Conservation (phyloP, 768 basidiomycete species). For the Pleurotus salmoneostramineus region DNA sequence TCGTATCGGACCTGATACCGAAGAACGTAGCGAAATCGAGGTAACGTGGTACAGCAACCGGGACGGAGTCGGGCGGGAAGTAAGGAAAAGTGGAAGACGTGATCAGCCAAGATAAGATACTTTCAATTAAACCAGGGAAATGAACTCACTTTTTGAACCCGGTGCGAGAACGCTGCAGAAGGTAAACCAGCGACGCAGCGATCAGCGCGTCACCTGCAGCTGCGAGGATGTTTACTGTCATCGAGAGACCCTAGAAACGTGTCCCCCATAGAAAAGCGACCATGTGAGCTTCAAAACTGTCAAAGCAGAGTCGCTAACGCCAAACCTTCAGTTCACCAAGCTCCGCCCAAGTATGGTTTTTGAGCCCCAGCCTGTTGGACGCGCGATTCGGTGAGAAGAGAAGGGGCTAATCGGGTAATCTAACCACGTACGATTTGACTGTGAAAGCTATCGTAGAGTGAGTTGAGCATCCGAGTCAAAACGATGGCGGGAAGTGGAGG, state of each 20-base stretch:
- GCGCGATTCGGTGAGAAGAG: slow-evolving; percentile 1
- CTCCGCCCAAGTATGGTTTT: slow-evolving; percentile 38
- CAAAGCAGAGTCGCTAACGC: not conserved
- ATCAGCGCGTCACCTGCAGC: slow-evolving; percentile 8
- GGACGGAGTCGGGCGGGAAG: not conserved
- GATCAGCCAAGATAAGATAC: slow-evolving; percentile 13
- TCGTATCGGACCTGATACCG: slow-evolving; percentile 34
- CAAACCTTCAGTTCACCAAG: slow-evolving; percentile 41
- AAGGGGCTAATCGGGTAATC: not conserved
- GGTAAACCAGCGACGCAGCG: slow-evolving; percentile 5
- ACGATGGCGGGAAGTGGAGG: not conserved
- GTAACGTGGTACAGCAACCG: not conserved
- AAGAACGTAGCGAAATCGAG: not conserved
- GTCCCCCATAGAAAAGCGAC: not conserved
- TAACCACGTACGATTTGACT: slow-evolving; percentile 36
- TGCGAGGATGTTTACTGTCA: slow-evolving; percentile 5
- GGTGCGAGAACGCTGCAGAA: slow-evolving; percentile 10
- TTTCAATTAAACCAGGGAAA: too few relatives aligned
- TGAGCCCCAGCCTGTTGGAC: slow-evolving; percentile 26
- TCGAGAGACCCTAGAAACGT: slow-evolving; percentile 41
- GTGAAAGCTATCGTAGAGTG: slow-evolving; percentile 35
- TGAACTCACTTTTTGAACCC: slow-evolving; percentile 9
- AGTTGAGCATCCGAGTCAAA: slow-evolving; percentile 3
- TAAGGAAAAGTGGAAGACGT: not conserved
- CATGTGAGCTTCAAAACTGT: not conserved